A percentile compares a stretch with the other conserved stretches of the same genome.
Evolutionary conservation across 768 basidiomycete genomes (phyloP).

Genomic region (Psilocybe cyanescens): DNA sequence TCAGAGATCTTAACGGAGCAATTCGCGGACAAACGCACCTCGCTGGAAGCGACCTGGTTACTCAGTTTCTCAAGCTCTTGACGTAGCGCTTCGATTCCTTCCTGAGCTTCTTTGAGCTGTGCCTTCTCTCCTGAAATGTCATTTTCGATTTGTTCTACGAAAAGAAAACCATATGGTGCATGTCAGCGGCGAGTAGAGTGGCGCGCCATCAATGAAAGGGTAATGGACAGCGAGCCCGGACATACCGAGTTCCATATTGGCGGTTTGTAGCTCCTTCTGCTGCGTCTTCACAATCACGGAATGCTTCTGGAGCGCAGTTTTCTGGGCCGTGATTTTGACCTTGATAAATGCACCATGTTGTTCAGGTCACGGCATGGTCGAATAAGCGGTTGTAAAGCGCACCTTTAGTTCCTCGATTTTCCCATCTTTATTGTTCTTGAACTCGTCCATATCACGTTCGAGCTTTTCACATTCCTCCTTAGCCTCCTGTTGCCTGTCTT

Average conservation of each 20-base stretch:
- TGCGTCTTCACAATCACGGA: conserved; percentile 79
- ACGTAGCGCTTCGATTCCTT: conserved; percentile 55
- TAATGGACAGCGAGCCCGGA: not conserved
- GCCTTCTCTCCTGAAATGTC: conserved; percentile 64
- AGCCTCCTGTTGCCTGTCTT: conserved; percentile 78
- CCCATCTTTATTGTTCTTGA: conserved; percentile 98
- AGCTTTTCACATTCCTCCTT: conserved; percentile 82
- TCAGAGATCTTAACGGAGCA: not conserved
- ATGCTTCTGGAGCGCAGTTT: conserved; percentile 80
- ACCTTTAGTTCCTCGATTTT: conserved; percentile 96
- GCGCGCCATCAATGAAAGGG: not conserved
- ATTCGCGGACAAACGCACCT: conserved; percentile 37
- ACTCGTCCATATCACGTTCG: conserved; percentile 97
- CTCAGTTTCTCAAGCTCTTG: conserved; percentile 67
- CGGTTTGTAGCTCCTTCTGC: conserved; percentile 91
- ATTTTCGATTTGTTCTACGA: conserved; percentile 76
- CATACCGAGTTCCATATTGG: conserved; percentile 85
- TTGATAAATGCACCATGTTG: conserved; percentile 26
- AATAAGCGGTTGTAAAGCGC: conserved; percentile 11
- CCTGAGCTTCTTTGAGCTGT: conserved; percentile 43
- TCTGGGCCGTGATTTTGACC: conserved; percentile 82
- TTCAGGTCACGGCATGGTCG: not conserved
- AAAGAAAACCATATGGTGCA: conserved; percentile 7
- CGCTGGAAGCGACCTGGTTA: conserved; percentile 46
- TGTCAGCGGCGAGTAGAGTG: conserved; percentile 8